A percentile compares a stretch with the other conserved stretches of the same genome.
Evolutionary conservation across 495 filamentous ascomycete species (phyloP).

Genomic region (Hyaloscypha finlandica): DNA sequence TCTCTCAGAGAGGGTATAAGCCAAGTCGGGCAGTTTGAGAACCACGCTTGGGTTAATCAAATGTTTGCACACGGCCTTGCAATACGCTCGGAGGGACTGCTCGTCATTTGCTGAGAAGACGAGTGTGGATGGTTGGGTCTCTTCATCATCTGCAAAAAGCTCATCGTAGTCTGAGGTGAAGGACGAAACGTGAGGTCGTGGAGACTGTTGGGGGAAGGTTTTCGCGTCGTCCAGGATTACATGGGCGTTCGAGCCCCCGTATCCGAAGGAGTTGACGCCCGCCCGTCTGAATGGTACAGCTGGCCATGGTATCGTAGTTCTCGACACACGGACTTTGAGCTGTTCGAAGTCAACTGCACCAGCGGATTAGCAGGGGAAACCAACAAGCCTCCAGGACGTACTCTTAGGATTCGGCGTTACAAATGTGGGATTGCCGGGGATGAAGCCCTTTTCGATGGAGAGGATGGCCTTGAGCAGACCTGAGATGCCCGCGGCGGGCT

Average conservation of each 20-base stretch:
- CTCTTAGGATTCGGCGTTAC: slow-evolving; percentile 36
- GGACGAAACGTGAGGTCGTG: slow-evolving; percentile 5
- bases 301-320: slow-evolving; percentile 17
- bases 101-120: slow-evolving; percentile 26
- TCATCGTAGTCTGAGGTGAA: background rate
- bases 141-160: slow-evolving; percentile 12
- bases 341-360: slow-evolving; percentile 39
- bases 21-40: slow-evolving; percentile 33
- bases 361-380: background rate
- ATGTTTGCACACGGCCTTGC: slow-evolving; percentile 23
- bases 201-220: slow-evolving; percentile 30
- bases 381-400: background rate
- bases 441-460: slow-evolving; percentile 57
- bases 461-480: slow-evolving; percentile 58
- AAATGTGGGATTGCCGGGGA: slow-evolving; percentile 45
- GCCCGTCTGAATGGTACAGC: background rate
- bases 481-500: slow-evolving; percentile 57
- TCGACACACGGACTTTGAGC: slow-evolving; percentile 34
- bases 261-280: slow-evolving; percentile 48
- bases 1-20: slow-evolving; percentile 34
- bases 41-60: slow-evolving; percentile 12
- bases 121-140: background rate
- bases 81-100: slow-evolving; percentile 25
- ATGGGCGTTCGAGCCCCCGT: slow-evolving; percentile 61
- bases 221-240: slow-evolving; percentile 43